Evolutionary conservation across 2,329 filamentous ascomycete species (phyloP).

Genomic region (Gliomastix tumulicola): DNA sequence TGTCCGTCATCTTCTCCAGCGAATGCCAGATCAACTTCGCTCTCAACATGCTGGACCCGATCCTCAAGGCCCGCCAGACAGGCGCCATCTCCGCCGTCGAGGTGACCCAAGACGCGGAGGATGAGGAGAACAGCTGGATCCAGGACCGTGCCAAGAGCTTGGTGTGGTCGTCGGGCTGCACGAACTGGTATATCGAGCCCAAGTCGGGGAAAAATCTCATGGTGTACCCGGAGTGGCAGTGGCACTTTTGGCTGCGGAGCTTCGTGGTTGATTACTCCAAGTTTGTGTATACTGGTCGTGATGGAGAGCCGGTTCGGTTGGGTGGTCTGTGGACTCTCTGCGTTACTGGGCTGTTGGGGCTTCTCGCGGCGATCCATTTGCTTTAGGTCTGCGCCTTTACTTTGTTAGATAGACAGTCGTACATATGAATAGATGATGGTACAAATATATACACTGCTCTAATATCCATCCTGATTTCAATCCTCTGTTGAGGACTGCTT

Average conservation of each 20-base stretch:
- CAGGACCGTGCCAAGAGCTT: conserved; percentile 31
- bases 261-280: conserved; percentile 32
- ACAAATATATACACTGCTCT: no score
- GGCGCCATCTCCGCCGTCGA: conserved; percentile 9
- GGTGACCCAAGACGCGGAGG: conserved; percentile 19
- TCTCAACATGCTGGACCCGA: conserved; percentile 23
- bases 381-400: no score
- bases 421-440: no score
- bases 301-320: no score
- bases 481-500: no score
- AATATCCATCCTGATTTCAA: no score
- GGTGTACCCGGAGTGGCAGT: conserved; percentile 47
- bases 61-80: conserved; percentile 22
- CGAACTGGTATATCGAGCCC: conserved; percentile 42
- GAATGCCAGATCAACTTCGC: conserved; percentile 44
- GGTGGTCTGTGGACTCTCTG: no score
- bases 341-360: no score
- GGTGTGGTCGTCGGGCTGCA: conserved; percentile 42
- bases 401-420: no score
- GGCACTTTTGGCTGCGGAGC: conserved; percentile 37
- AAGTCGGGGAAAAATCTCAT: conserved; percentile 39
- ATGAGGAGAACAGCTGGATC: conserved; percentile 20
- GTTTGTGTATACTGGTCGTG: no score
- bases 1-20: conserved; percentile 40
- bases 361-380: no score